Evolutionary conservation across 805 yeast genomes (phyloP).

Genomic region (Candida gorgasii): DNA sequence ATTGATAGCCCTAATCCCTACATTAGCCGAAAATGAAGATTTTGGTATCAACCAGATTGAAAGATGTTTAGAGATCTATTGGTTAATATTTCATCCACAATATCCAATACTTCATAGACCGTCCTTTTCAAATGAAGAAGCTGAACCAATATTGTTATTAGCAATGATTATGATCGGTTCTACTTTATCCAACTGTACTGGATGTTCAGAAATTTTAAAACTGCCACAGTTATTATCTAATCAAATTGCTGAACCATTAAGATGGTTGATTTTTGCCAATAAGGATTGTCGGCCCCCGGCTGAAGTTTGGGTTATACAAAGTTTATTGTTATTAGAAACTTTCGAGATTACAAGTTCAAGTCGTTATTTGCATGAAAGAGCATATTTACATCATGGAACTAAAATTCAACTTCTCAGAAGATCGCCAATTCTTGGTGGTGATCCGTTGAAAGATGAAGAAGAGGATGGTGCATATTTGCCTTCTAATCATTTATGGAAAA

Average conservation of each 20-base stretch:
- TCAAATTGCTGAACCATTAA: conserved; percentile 54
- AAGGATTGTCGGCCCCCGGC: conserved; percentile 75
- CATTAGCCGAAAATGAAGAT: conserved; percentile 17
- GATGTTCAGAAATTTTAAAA: conserved; percentile 17
- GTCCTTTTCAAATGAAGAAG: conserved; percentile 48
- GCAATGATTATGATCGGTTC: conserved; percentile 60
- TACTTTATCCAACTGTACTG: conserved; percentile 33
- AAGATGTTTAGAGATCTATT: conserved; percentile 39
- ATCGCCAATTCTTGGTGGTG: conserved; percentile 39
- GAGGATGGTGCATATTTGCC: conserved; percentile 22
- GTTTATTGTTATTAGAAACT: conserved; percentile 65
- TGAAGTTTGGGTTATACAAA: conserved; percentile 69
- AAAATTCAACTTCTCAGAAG: conserved; percentile 28
- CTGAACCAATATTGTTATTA: conserved; percentile 51
- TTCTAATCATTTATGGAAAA: conserved; percentile 24
- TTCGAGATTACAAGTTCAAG: conserved; percentile 70
- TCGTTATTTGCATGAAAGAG: conserved; percentile 70
- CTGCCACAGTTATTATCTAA: conserved; percentile 39
- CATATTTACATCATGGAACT: conserved; percentile 86
- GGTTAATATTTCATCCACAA: conserved; percentile 59
- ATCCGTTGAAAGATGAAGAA: conserved; percentile 31
- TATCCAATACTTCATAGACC: conserved; percentile 61
- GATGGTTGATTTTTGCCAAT: conserved; percentile 68
- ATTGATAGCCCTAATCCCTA: conserved; percentile 18
- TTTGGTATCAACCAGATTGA: conserved; percentile 20